Evolutionary conservation across 1,284 basidiomycete genomes (phyloP).

Genomic region (Lentinula novae-zelandiae): DNA sequence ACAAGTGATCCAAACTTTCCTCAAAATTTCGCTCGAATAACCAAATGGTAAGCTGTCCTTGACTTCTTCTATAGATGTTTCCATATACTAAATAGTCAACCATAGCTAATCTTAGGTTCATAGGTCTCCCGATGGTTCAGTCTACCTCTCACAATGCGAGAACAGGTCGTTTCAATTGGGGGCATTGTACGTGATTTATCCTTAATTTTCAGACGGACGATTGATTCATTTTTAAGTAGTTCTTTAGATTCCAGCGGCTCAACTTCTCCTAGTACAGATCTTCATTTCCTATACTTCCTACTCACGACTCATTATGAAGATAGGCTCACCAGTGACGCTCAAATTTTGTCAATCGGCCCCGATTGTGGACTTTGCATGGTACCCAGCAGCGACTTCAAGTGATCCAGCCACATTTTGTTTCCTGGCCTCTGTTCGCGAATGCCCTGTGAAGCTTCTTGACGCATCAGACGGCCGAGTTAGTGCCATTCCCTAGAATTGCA

Average conservation of each 20-base stretch:
- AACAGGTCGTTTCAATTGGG: constrained; percentile 52
- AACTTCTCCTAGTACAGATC: constrained; percentile 2
- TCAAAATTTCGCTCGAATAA: constrained; percentile 43
- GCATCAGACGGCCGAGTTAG: constrained; percentile 72
- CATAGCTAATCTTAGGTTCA: constrained; percentile 1
- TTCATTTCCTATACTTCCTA: neutral
- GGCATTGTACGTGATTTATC: constrained; percentile 30
- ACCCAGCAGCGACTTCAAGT: constrained; percentile 61
- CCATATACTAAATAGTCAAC: neutral
- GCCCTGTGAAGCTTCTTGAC: constrained; percentile 79
- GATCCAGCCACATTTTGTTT: constrained; percentile 76
- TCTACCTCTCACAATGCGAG: constrained; percentile 58
- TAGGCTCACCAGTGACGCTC: constrained; percentile 10
- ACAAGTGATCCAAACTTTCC: constrained; percentile 21
- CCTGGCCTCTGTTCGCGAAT: constrained; percentile 74
- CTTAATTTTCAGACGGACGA: neutral
- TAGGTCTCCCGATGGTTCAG: constrained; percentile 67
- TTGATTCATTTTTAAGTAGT: no score
- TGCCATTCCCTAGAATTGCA: constrained; percentile 8
- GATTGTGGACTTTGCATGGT: constrained; percentile 78
- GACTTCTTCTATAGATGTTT: neutral
- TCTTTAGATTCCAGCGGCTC: neutral
- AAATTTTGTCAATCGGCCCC: constrained; percentile 57
- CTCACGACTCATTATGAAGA: neutral
- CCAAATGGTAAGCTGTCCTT: constrained; percentile 41